phyloP scores from a whole-genome alignment of 805 yeast genomes.

The Dipodascus albidus region DNA sequence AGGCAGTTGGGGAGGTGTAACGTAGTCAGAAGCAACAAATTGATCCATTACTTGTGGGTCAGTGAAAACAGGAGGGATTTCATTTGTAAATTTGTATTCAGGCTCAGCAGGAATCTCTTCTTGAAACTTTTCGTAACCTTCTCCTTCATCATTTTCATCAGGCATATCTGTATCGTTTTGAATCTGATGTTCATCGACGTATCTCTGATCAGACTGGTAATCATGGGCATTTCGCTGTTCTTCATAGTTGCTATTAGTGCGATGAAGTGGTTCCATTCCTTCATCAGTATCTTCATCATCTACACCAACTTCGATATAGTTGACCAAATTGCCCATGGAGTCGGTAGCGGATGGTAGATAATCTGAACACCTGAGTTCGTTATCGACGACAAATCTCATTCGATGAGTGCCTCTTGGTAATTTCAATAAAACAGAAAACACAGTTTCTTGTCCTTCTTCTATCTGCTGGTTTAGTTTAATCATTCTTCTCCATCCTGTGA shows the following conservation, averaged over 20 bases:
- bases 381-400: slow-evolving; percentile 85
- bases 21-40: slow-evolving; percentile 29
- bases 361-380: slow-evolving; percentile 80
- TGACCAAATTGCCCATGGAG: slow-evolving; percentile 90
- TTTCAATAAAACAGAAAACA: slow-evolving; percentile 23
- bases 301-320: slow-evolving; percentile 44
- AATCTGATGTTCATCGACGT: not conserved
- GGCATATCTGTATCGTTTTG: slow-evolving; percentile 1
- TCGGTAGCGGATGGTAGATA: slow-evolving; percentile 90
- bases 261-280: not conserved
- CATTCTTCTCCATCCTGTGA: slow-evolving; percentile 98
- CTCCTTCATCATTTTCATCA: slow-evolving; percentile 10
- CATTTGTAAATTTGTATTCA: slow-evolving; percentile 48
- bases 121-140: slow-evolving; percentile 49
- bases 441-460: slow-evolving; percentile 20
- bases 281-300: not conserved
- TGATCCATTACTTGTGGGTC: slow-evolving; percentile 34
- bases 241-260: slow-evolving; percentile 3
- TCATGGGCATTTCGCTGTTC: slow-evolving; percentile 8
- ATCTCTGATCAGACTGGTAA: slow-evolving; percentile 6
- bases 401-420: slow-evolving; percentile 83
- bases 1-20: slow-evolving; percentile 93
- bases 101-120: slow-evolving; percentile 78
- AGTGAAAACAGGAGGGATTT: slow-evolving; percentile 32
- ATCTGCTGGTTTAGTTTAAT: slow-evolving; percentile 51